Evolutionary conservation across 2,329 filamentous ascomycete species (phyloP), one percentile per base, ranked within the genome.

Genomic region (Conoideocrella luteorostrata): DNA sequence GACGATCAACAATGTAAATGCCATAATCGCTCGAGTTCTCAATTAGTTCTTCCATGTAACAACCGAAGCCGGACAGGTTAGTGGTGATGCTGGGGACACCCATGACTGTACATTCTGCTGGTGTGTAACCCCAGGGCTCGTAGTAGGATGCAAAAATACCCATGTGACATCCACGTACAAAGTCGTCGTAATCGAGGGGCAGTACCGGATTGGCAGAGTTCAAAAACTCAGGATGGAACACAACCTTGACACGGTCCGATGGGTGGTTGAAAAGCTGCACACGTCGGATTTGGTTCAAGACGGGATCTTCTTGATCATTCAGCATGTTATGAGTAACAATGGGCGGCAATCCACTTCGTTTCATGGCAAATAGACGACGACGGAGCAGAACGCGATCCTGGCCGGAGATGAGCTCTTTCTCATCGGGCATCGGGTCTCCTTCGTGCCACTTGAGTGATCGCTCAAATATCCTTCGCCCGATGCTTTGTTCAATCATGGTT

Each of bases 261-360:
- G 90, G 86, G 65, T 95, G 86, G 70, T 98, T 98, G 77, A 97
- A 97, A 18, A 98, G 82, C 66, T 97, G 88, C 41, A 96, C 94
- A 34, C 93, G 83, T 39, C 93, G 86, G 58, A 98, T 86, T 68
- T 97, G 93, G 74, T 95, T 95, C 50, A 98, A 71, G 39, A 98
- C 88, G 2, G 91, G 93, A 56, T 98, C 93, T 55, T 96, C 91
- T 30, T 77, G 66, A 64, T 97, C 91, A 60, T 95, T 96, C 56
- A 88, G 70, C 91, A 98, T 96, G 75, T 98, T 97, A 74, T 98
- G 93, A 4, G 93, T 98, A 47, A 97, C 91, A 59, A 98, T 95
- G 0, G 93, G 93, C 4, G 93, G 93, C 23, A 97, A 78, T 30
- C 79, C 81, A 63, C 89, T 78, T 42, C 93, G 80, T 75, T 97